Evolutionary conservation across 2,329 filamentous ascomycete species (phyloP), one percentile per base, ranked within the genome.

Genomic region (Alternaria infectoria): DNA sequence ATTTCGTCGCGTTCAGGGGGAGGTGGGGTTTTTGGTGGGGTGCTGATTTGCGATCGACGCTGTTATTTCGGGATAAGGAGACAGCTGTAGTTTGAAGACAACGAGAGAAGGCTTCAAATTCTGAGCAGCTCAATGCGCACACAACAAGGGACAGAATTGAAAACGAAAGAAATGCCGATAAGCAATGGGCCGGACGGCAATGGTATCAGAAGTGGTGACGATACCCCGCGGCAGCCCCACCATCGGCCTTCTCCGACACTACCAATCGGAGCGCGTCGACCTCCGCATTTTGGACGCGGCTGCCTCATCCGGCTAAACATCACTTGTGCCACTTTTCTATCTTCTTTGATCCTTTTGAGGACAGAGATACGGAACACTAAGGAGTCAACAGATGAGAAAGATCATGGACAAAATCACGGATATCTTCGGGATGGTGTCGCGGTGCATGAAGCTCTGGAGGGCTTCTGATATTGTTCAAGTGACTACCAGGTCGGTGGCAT

Each of bases 191-290:
- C n/a, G 7, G 28, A 15, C 26, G 15, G 43, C 15, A 40, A 64
- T 25, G 45, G 25, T 52, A 8, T 43, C 44, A 9, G 40, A 23
- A n/a, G 49, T 26, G 45, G 36, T 45, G 19, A 40, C 47, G 47
- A 6, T 46, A 50, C 55, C 62, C 62, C 62, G 62, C 62, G 19
- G 19, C 13, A 28, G 58, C 54, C 59, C 59, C 62, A 58, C 50
- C 26, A 12, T 57, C 58, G 25, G 50, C 50, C 49, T 43, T 50
- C 36, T 47, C 59, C 62, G 54, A 32, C 6, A 15, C 45, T 44
- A 23, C 62, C 62, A 65, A 65, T 65, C 55, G 51, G 54, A 65
- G 62, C 15, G 19, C 59, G 51, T 44, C 28, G 19, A 65, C 30
- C 54, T 62, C 62, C 62, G 59, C 55, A 51, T 13, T 21, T 44